phyloP scores from a whole-genome alignment of 2,329 filamentous ascomycete genomes.

The Aspergillus tubingensis region DNA sequence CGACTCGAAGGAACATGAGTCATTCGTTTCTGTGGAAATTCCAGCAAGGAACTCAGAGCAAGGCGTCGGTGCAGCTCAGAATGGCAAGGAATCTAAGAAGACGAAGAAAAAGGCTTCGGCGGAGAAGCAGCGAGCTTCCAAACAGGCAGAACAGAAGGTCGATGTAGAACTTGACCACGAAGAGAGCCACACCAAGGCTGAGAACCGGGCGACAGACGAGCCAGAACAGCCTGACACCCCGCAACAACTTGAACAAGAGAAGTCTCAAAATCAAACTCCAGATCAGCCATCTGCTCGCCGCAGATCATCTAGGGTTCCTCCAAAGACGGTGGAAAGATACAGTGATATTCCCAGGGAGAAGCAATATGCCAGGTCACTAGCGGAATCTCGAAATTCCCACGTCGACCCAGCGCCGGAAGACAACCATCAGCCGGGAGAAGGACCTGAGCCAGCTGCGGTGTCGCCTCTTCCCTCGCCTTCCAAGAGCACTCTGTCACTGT shows the following conservation, averaged over 20 bases:
- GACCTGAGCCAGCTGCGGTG: constrained; percentile 16
- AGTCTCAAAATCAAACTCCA: constrained; percentile 18
- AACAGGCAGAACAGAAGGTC: constrained; percentile 6
- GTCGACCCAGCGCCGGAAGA: constrained; percentile 15
- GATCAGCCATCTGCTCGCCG: constrained; percentile 20
- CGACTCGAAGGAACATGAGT: constrained; percentile 27
- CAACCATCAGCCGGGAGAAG: constrained; percentile 13
- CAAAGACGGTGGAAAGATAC: constrained; percentile 40
- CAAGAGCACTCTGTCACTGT: constrained; percentile 60
- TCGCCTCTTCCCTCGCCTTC: constrained; percentile 39
- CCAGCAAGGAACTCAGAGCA: constrained; percentile 31
- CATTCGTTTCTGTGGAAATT: constrained; percentile 34
- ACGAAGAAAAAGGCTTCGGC: constrained; percentile 31
- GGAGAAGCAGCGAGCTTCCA: constrained; percentile 32
- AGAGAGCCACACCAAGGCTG: neutral
- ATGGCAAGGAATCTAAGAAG: constrained; percentile 28
- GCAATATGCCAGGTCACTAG: constrained; percentile 35
- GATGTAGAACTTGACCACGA: neutral
- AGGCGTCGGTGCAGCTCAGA: constrained; percentile 31
- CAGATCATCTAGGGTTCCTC: constrained; percentile 32
- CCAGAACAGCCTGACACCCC: constrained; percentile 21
- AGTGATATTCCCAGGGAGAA: constrained; percentile 42
- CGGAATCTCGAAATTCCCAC: constrained; percentile 27
- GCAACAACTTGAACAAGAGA: constrained; percentile 25
- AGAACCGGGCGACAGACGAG: constrained; percentile 8